These are phyloP conservation scores for Cokeromyces recurvatus DNA, from an alignment of 371 early-diverging fungal species.

Conservation along the genomic window DNA sequence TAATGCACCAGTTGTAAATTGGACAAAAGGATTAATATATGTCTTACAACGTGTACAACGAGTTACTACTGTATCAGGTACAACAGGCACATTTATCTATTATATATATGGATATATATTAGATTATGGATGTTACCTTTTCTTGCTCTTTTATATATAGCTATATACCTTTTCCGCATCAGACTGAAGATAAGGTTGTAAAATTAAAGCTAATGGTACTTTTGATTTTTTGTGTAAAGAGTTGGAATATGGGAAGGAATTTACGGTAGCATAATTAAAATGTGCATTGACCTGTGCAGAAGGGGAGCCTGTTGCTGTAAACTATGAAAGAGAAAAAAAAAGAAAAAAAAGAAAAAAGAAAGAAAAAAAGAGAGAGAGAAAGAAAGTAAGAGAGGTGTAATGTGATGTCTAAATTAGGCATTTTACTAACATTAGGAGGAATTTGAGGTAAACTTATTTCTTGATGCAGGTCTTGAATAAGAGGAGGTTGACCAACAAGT, in stretches of 20 bases:
- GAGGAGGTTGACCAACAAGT: slow-evolving; percentile 51
- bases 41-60: slow-evolving; percentile 83
- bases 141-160: neutral
- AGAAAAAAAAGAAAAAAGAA: neutral
- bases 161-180: slow-evolving; percentile 29
- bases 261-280: slow-evolving; percentile 71
- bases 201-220: slow-evolving; percentile 71
- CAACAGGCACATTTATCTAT: slow-evolving; percentile 60
- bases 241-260: slow-evolving; percentile 65
- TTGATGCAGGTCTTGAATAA: slow-evolving; percentile 39
- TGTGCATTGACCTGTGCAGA: slow-evolving; percentile 41
- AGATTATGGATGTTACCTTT: neutral
- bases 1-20: slow-evolving; percentile 72
- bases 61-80: slow-evolving; percentile 64
- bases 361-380: slow-evolving; percentile 1
- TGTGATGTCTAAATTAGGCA: too few species aligned
- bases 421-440: slow-evolving; percentile 32
- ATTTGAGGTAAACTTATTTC: slow-evolving; percentile 26
- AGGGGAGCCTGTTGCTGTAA: slow-evolving; percentile 39
- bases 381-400: neutral
- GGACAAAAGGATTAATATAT: slow-evolving; percentile 85
- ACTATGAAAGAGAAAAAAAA: slow-evolving; percentile 15
- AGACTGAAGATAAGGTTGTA: slow-evolving; percentile 59
- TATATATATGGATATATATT: slow-evolving; percentile 6
- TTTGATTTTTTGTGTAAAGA: slow-evolving; percentile 62